phyloP scores from a whole-genome alignment of 768 basidiomycete species.

The Tulasnella sp. region DNA sequence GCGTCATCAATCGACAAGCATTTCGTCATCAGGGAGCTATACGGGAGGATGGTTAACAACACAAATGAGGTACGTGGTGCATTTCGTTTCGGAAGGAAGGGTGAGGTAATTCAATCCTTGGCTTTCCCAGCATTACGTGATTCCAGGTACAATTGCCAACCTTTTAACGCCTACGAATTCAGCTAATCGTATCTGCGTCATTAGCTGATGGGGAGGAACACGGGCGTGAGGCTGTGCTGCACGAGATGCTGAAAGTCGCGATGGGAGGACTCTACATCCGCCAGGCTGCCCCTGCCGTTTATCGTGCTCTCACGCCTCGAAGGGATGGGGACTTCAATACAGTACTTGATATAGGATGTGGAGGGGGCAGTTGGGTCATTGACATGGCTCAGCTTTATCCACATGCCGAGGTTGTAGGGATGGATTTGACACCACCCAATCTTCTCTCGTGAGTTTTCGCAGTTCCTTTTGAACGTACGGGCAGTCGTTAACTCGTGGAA shows the following conservation, averaged over 20 bases:
- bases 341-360: neutral
- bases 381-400: conserved; percentile 6
- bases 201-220: neutral
- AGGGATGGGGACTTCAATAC: neutral
- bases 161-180: neutral
- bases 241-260: conserved; percentile 1
- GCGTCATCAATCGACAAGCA: neutral
- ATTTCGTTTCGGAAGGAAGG: too few species aligned
- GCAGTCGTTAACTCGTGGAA: neutral
- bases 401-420: neutral
- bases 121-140: neutral
- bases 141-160: neutral
- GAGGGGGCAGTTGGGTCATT: neutral
- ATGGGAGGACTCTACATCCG: conserved; percentile 7
- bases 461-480: neutral
- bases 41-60: conserved; percentile 2
- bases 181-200: neutral
- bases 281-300: neutral
- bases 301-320: neutral
- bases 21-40: neutral
- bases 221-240: neutral
- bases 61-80: neutral
- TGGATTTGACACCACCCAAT: conserved; percentile 1
- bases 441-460: neutral
- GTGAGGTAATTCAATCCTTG: neutral